A percentile compares a stretch with the other conserved stretches of the same genome.
phyloP scores from a whole-genome alignment of 2,329 filamentous ascomycete species.

The Ascochyta fabae region DNA sequence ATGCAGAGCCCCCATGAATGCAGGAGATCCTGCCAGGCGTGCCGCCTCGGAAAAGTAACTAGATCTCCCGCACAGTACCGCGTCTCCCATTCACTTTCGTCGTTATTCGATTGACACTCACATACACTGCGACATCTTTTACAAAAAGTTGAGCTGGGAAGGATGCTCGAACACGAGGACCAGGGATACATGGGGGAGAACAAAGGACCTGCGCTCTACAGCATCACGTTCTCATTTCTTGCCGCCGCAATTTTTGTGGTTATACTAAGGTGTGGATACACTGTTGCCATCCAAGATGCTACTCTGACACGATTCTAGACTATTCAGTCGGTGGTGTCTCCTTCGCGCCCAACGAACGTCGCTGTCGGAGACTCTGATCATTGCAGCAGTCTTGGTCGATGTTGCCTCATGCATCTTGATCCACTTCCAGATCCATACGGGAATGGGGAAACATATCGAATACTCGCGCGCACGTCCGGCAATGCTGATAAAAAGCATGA shows the following conservation, averaged over 20 bases:
- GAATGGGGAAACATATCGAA: slow-evolving; percentile 1
- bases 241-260: not conserved
- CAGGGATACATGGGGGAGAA: slow-evolving; percentile 1
- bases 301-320: too few species aligned
- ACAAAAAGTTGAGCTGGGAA: too few species aligned
- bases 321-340: too few species aligned
- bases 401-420: not conserved
- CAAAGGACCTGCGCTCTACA: not conserved
- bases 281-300: not conserved
- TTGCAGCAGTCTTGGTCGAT: not conserved
- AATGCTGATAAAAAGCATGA: not conserved
- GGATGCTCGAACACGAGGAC: not conserved
- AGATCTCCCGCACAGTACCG: too few species aligned
- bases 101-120: too few species aligned
- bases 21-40: too few species aligned
- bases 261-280: not conserved
- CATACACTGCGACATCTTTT: too few species aligned
- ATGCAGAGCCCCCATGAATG: too few species aligned
- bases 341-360: too few species aligned
- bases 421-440: not conserved
- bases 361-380: too few species aligned
- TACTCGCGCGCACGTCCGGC: not conserved
- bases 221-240: slow-evolving; percentile 1
- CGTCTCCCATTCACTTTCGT: too few species aligned
- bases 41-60: too few species aligned